Base-by-base conservation (phyloP, 306 rosid genomes). In the Citrullus colocynthis region DNA sequence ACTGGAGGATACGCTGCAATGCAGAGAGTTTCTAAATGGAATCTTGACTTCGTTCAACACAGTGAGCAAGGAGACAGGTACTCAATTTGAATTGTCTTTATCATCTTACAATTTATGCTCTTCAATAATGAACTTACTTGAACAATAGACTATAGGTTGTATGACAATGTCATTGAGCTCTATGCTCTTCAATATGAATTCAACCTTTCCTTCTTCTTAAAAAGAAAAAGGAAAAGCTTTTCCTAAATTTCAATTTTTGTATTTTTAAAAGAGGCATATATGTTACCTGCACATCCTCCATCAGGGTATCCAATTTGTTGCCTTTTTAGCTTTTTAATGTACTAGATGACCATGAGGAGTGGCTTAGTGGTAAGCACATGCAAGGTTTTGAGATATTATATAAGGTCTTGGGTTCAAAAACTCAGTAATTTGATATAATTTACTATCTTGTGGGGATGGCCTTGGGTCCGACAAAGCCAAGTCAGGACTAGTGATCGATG, bases 1-100 rank as follows among this genome's bases (percentile, higher is more conserved):
- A 85, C 83, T n/a, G 88, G 85, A 60, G 88, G 88, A 54, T 85
- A 79, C 24, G 88, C 85, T 79, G 85, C 88, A 42, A 85, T 79
- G 85, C 83, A 79, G 63, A 82, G 88, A 82, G 85, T 85, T 28
- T 77, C 88, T 70, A 74, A 70, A 60, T 85, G 88, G 88, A 85
- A 85, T 76, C 88, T 85, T 73, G 88, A 85, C 83, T 85, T 85
- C 18, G 80, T 82, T 20, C 73, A 72, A 24, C 54, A 77, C 49
- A 79, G 88, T 80, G 83, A 85, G 75, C 85, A 82, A 80, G 88
- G 80, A 51, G 78, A 79, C 83, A 82, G 85, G 85, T 82, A 44
- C 63, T 24, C 14, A 34, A 30, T 62, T 54, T 12, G 41, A 44
- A 54, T 72, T 13, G 51, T 14, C 37, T 70, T 7, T 71, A 13